A percentile compares a stretch with the other conserved stretches of the same genome.
phyloP scores from a whole-genome alignment of 2,329 filamentous ascomycete genomes.

The Myriosclerotinia scirpicola region DNA sequence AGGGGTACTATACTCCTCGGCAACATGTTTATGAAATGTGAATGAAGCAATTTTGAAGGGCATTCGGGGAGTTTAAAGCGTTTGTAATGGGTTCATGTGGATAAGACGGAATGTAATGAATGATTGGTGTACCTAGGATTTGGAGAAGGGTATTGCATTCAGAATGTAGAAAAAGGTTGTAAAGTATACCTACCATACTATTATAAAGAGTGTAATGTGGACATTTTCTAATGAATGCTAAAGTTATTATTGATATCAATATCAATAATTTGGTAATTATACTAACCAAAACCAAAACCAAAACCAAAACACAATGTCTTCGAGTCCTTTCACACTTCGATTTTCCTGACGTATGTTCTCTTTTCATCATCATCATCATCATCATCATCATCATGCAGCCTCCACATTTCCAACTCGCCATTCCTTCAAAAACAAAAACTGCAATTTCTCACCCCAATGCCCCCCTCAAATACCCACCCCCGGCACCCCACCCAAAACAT shows the following conservation, averaged over 20 bases:
- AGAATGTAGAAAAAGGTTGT: neutral
- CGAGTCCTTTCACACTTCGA: neutral
- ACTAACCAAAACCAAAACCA: neutral
- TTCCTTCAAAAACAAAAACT: neutral
- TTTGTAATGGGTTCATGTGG: neutral
- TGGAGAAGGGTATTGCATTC: neutral
- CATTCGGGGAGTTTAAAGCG: neutral
- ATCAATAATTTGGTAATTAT: neutral
- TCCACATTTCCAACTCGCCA: neutral
- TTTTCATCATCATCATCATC: neutral
- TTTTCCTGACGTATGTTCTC: neutral
- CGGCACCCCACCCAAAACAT: conserved; percentile 10
- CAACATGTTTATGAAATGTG: neutral
- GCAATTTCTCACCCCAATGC: too few relatives aligned
- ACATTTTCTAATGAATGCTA: neutral
- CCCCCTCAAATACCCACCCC: neutral
- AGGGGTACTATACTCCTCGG: neutral
- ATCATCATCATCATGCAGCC: neutral
- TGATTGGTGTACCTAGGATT: neutral
- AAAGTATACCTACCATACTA: neutral
- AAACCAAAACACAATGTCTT: neutral
- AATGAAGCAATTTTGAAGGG: neutral
- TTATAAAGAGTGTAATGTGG: neutral
- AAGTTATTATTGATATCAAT: conserved; percentile 10
- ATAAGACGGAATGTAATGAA: neutral